phyloP scores from a whole-genome alignment of 176 grass and related monocot species.

The Ensete ventricosum region DNA sequence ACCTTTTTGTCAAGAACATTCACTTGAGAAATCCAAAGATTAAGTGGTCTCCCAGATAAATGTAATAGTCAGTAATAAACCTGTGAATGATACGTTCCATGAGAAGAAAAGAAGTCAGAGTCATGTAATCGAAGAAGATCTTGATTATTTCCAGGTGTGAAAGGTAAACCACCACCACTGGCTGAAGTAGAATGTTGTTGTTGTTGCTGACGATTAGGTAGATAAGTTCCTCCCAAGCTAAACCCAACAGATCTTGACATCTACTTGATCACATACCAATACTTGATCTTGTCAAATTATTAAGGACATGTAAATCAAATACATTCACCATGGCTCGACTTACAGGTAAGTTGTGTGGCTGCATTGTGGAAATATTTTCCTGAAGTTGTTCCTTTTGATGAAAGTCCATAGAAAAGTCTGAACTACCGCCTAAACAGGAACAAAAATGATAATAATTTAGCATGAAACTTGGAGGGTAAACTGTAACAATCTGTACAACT shows the following conservation, averaged over 20 bases:
- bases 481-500: not conserved
- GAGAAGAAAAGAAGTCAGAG: constrained; percentile 45
- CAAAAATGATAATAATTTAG: not conserved
- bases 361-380: constrained; percentile 76
- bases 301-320: not conserved
- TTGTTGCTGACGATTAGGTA: constrained; percentile 73
- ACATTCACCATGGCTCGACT: constrained; percentile 7
- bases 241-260: constrained; percentile 87
- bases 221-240: constrained; percentile 62
- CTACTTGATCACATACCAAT: constrained; percentile 27
- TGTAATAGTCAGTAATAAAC: constrained; percentile 2
- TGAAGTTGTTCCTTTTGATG: constrained; percentile 97
- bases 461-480: not conserved
- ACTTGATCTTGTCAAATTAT: not conserved
- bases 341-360: constrained; percentile 81
- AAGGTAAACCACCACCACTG: constrained; percentile 33
- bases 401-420: constrained; percentile 83
- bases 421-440: constrained; percentile 46
- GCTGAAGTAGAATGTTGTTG: constrained; percentile 65
- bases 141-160: constrained; percentile 30
- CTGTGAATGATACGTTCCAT: constrained; percentile 35
- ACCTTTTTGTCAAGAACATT: constrained; percentile 2
- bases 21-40: not conserved
- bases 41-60: not conserved
- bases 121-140: constrained; percentile 33